A percentile compares a stretch with the other conserved stretches of the same genome.
Evolutionary conservation across 2,329 filamentous ascomycete genomes (phyloP).

Genomic region (Xylariaceae sp.): DNA sequence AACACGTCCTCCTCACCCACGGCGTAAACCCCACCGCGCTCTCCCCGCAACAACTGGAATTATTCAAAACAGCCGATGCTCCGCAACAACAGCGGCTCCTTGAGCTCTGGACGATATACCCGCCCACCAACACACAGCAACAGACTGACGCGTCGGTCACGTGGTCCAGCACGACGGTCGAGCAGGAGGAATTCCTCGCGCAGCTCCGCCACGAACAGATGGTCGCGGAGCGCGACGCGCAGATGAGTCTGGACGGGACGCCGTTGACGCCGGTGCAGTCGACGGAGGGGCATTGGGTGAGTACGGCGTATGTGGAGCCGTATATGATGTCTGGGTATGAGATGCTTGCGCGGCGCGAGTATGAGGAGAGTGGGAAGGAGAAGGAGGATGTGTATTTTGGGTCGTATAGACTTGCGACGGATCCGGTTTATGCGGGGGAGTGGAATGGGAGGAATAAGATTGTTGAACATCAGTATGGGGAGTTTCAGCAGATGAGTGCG

Average conservation of each 20-base stretch:
- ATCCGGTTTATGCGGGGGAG: no score
- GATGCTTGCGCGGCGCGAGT: constrained; percentile 58
- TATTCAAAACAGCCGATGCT: constrained; percentile 70
- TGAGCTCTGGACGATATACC: constrained; percentile 80
- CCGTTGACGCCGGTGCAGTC: constrained; percentile 46
- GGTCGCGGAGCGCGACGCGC: constrained; percentile 41
- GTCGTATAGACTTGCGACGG: constrained; percentile 12
- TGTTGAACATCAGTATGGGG: no score
- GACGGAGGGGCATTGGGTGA: constrained; percentile 49
- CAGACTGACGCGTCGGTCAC: constrained; percentile 50
- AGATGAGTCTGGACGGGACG: constrained; percentile 52
- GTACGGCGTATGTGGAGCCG: constrained; percentile 57
- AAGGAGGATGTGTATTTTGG: constrained; percentile 43
- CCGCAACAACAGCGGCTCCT: constrained; percentile 69
- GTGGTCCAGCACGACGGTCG: constrained; percentile 48
- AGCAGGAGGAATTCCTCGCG: constrained; percentile 56
- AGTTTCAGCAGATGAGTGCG: no score
- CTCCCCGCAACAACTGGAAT: constrained; percentile 67
- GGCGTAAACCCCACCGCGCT: constrained; percentile 66
- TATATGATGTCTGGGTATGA: constrained; percentile 85
- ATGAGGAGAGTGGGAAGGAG: constrained; percentile 46
- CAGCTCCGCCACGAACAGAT: constrained; percentile 54
- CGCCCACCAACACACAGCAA: constrained; percentile 53
- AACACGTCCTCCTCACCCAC: constrained; percentile 57
- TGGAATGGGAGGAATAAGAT: no score